A percentile compares a stretch with the other conserved stretches of the same genome.
phyloP scores from a whole-genome alignment of 805 yeast species.

The Tetrapisispora taiwanensis region DNA sequence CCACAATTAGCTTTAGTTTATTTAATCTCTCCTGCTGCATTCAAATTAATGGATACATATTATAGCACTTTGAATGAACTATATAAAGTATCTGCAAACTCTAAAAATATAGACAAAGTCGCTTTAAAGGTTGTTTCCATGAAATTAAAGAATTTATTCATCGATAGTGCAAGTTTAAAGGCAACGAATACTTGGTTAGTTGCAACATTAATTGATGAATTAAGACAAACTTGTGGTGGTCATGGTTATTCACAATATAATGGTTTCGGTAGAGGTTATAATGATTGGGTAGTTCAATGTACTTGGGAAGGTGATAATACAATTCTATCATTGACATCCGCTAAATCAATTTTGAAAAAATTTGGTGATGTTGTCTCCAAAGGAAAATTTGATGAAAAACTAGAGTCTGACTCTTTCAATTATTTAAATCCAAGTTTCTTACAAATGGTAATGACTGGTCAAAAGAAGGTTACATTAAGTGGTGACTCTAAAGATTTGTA shows the following conservation, averaged over 20 bases:
- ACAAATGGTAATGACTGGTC: constrained; percentile 16
- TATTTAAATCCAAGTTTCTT: constrained; percentile 24
- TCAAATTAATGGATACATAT: constrained; percentile 46
- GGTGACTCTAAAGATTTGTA: constrained; percentile 23
- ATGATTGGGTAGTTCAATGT: constrained; percentile 95
- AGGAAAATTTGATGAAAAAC: constrained; percentile 28
- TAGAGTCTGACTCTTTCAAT: constrained; percentile 24
- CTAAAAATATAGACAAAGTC: constrained; percentile 32
- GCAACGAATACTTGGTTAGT: constrained; percentile 85
- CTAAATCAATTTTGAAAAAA: constrained; percentile 51
- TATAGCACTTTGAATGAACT: constrained; percentile 41
- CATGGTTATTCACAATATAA: constrained; percentile 92
- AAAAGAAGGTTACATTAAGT: constrained; percentile 19
- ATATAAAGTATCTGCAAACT: constrained; percentile 39
- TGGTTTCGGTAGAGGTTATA: constrained; percentile 80
- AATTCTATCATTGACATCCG: constrained; percentile 73
- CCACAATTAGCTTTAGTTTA: constrained; percentile 78
- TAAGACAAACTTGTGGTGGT: constrained; percentile 92
- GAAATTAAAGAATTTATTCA: constrained; percentile 66
- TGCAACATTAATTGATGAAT: constrained; percentile 71
- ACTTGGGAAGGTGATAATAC: constrained; percentile 98
- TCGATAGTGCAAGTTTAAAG: constrained; percentile 78
- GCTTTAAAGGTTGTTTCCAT: constrained; percentile 36
- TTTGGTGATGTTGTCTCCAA: constrained; percentile 30
- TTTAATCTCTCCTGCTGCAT: constrained; percentile 63